Conservation (phyloP, 441 rosid genomes). For the Erysimum cheiri region DNA sequence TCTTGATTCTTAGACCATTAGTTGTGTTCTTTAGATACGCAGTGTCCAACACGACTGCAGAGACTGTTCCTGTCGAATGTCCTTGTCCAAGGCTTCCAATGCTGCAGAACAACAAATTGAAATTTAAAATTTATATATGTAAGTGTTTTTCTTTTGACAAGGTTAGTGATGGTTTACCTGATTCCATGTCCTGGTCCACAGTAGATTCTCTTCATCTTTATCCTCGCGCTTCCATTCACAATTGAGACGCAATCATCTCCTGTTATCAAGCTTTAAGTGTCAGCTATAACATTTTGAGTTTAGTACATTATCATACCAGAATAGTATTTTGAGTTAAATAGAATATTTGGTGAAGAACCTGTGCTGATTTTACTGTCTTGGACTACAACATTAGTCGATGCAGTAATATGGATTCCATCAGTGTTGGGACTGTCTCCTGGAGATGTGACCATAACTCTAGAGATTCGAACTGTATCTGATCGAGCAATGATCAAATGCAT, state of each 20-base stretch:
- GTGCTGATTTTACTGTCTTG: conserved; percentile 95
- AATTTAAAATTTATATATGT: not conserved
- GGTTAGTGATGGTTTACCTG: conserved; percentile 56
- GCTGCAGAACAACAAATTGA: conserved; percentile 46
- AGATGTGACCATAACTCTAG: conserved; percentile 70
- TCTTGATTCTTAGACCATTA: conserved; percentile 93
- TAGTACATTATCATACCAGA: not conserved
- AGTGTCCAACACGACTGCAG: conserved; percentile 89
- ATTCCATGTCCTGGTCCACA: conserved; percentile 99
- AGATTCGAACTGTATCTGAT: conserved; percentile 66
- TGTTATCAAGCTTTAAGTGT: conserved; percentile 45
- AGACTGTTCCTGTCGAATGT: conserved; percentile 70
- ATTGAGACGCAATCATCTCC: conserved; percentile 98
- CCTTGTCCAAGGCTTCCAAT: conserved; percentile 96
- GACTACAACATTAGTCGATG: conserved; percentile 76
- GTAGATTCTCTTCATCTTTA: conserved; percentile 82
- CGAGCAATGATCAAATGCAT: conserved; percentile 84
- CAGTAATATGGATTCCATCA: conserved; percentile 94
- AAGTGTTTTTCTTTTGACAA: not conserved
- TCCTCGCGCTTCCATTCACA: conserved; percentile 74
- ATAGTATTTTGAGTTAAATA: not conserved
- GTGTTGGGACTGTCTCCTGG: conserved; percentile 98
- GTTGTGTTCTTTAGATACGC: conserved; percentile 77
- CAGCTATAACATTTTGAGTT: not conserved
- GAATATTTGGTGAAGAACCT: conserved; percentile 52